These are phyloP conservation scores for Sonneratia caseolaris DNA, from an alignment of 345 rosid species.

Conservation along the genomic window DNA sequence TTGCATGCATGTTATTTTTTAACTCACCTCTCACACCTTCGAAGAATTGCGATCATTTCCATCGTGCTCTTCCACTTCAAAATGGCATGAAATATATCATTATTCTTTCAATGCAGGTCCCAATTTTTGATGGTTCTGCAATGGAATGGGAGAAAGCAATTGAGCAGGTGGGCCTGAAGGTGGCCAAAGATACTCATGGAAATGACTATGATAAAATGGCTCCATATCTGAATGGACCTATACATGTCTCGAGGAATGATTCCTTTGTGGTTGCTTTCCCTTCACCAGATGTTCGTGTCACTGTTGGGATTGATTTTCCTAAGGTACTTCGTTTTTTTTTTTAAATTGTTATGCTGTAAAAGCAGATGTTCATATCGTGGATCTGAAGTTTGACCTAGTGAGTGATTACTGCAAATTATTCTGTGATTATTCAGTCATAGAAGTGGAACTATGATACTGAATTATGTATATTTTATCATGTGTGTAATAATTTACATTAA, in stretches of 20 bases:
- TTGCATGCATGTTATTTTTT: too few species aligned
- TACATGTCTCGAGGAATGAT: slow-evolving; percentile 47
- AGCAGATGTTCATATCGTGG: not conserved
- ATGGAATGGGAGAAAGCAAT: slow-evolving; percentile 61
- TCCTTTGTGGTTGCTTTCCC: slow-evolving; percentile 66
- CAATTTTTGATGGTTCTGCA: slow-evolving; percentile 86
- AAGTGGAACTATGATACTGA: not conserved
- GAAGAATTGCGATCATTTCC: too few species aligned
- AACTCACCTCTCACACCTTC: too few species aligned
- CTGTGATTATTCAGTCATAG: not conserved
- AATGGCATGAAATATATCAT: not conserved
- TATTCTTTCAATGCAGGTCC: slow-evolving; percentile 34
- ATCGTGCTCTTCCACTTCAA: not conserved
- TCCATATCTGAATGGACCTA: slow-evolving; percentile 47
- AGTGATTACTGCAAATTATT: not conserved
- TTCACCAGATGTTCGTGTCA: slow-evolving; percentile 40
- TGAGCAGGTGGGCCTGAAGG: slow-evolving; percentile 43
- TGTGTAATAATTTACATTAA: not conserved
- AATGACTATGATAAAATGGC: slow-evolving; percentile 43
- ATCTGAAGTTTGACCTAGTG: not conserved
- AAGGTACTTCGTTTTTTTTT: slow-evolving; percentile 29
- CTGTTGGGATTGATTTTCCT: slow-evolving; percentile 75
- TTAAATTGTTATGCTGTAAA: not conserved
- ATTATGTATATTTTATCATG: not conserved
- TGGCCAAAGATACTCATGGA: slow-evolving; percentile 42